Conservation (phyloP, 805 yeast genomes). For the Nakazawaea wyomingensis region DNA sequence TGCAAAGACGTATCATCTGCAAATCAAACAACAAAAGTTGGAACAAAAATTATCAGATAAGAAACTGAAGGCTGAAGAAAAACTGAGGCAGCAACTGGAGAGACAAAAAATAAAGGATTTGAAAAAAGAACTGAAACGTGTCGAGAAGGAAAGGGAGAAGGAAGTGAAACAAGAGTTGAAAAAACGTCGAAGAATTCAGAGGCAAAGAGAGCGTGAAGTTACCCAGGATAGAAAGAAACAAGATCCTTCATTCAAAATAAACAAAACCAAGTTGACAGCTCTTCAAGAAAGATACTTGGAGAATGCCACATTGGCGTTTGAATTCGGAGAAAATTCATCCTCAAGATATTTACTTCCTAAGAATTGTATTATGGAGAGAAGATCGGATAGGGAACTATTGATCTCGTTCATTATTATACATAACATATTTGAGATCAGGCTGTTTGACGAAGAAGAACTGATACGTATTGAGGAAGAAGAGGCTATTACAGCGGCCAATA, state of each 20-base stretch:
- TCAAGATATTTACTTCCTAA: constrained; percentile 74
- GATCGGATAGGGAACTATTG: constrained; percentile 36
- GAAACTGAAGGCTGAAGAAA: constrained; percentile 14
- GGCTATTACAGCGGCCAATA: constrained; percentile 11
- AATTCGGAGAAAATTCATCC: constrained; percentile 74
- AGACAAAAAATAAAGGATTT: constrained; percentile 16
- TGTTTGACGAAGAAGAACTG: constrained; percentile 19
- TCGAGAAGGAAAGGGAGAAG: constrained; percentile 17
- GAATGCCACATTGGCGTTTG: constrained; percentile 76
- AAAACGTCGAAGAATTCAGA: constrained; percentile 10
- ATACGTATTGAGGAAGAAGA: constrained; percentile 26
- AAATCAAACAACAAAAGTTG: constrained; percentile 12
- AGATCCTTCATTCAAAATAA: constrained; percentile 17
- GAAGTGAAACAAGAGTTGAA: constrained; percentile 11
- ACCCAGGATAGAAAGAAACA: constrained; percentile 18
- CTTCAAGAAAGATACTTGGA: constrained; percentile 68
- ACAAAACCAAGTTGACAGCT: constrained; percentile 63
- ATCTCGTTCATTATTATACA: constrained; percentile 47
- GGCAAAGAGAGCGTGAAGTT: constrained; percentile 17
- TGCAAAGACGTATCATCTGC: constrained; percentile 7
- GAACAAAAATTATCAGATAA: constrained; percentile 16
- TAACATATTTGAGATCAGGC: constrained; percentile 40
- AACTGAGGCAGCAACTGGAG: constrained; percentile 11
- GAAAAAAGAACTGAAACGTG: constrained; percentile 18
- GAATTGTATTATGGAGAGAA: constrained; percentile 65